Conservation (phyloP, 345 rosid species). For the Ailanthus altissimus region DNA sequence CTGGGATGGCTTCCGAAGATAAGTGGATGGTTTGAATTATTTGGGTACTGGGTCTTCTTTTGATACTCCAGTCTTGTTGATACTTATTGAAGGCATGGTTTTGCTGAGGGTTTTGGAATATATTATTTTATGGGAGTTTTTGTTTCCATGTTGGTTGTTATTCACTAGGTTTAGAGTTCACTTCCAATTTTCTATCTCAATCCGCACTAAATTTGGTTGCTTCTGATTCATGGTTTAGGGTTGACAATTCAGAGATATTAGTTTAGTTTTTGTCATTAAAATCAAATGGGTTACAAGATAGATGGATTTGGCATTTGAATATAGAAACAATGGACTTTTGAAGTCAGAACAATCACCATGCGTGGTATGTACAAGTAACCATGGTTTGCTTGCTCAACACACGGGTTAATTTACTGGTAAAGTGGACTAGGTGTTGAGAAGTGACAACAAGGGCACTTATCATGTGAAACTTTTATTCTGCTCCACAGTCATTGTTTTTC, state of each 20-base stretch:
- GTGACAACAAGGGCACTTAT: conserved; percentile 27
- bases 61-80: conserved; percentile 6
- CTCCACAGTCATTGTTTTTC: conserved; percentile 19
- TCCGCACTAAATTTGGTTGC: conserved; percentile 24
- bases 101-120: conserved; percentile 20
- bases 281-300: conserved; percentile 27
- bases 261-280: conserved; percentile 25
- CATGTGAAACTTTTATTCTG: conserved; percentile 14
- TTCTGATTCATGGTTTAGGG: conserved; percentile 26
- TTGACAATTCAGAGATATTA: conserved; percentile 31
- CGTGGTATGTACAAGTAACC: conserved; percentile 23
- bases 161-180: conserved; percentile 18
- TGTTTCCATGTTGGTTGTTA: conserved; percentile 22
- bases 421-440: conserved; percentile 27
- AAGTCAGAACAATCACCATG: conserved; percentile 19
- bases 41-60: background rate
- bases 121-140: conserved; percentile 16
- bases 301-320: conserved; percentile 28
- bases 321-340: conserved; percentile 26
- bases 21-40: conserved; percentile 18
- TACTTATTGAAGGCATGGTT: conserved; percentile 19
- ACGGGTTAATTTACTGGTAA: conserved; percentile 16
- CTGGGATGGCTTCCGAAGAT: conserved; percentile 18
- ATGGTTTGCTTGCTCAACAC: conserved; percentile 25
- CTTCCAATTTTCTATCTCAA: conserved; percentile 13